Conservation (phyloP, 106 monocot species). For the Amphibolis antarctica region DNA sequence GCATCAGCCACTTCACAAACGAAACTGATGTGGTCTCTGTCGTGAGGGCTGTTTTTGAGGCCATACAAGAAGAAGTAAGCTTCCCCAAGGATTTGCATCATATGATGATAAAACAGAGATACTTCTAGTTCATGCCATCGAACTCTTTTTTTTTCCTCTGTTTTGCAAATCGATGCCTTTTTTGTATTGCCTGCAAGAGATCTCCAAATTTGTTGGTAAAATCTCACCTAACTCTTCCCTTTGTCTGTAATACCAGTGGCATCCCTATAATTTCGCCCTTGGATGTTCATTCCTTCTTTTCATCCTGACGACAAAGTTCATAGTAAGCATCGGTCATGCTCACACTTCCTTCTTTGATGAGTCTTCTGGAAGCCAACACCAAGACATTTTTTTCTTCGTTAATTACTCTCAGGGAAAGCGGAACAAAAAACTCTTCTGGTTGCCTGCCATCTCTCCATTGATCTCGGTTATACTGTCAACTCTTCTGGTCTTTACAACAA, state of each 20-base stretch:
- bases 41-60: conserved; percentile 37
- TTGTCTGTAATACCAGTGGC: conserved; percentile 38
- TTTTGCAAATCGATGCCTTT: too few species aligned
- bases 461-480: conserved; percentile 73
- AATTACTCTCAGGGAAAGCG: conserved; percentile 39
- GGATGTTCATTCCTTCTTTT: conserved; percentile 82
- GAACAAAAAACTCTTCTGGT: conserved; percentile 64
- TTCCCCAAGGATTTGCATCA: not conserved
- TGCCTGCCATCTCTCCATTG: conserved; percentile 60
- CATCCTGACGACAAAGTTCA: conserved; percentile 53
- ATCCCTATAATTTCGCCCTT: conserved; percentile 58
- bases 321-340: conserved; percentile 40
- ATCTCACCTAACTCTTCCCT: not conserved
- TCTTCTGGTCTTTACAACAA: conserved; percentile 43
- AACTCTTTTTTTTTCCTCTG: too few species aligned
- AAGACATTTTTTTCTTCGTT: not conserved
- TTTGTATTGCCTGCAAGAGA: too few species aligned
- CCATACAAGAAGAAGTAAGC: conserved; percentile 42
- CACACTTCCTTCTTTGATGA: too few species aligned
- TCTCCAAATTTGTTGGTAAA: not conserved
- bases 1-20: conserved; percentile 65
- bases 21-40: conserved; percentile 72
- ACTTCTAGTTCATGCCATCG: not conserved
- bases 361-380: too few species aligned
- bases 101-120: not conserved